These are phyloP conservation scores for Lepiota brunneoincarnata DNA, from an alignment of 768 basidiomycete species.

Conservation along the genomic window DNA sequence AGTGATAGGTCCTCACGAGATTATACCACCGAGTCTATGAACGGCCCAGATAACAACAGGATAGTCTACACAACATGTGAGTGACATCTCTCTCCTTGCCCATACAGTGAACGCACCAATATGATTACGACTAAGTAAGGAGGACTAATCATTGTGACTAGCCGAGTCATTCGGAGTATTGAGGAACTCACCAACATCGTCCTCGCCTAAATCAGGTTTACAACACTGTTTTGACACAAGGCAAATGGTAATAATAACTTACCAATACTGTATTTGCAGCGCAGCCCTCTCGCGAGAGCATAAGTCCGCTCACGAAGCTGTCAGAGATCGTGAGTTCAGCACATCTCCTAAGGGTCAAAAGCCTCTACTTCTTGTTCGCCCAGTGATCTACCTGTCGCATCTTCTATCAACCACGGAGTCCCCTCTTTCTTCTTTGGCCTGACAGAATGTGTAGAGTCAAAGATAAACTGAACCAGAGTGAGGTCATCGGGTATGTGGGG, in stretches of 20 bases:
- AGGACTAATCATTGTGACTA: constrained; percentile 39
- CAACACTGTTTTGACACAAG: neutral
- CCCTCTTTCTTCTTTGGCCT: constrained; percentile 32
- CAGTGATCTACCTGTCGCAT: constrained; percentile 40
- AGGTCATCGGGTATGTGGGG: constrained; percentile 49
- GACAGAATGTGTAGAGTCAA: constrained; percentile 40
- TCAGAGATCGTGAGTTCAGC: neutral
- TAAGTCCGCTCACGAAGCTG: constrained; percentile 46
- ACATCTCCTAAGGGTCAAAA: neutral
- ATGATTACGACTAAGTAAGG: constrained; percentile 66
- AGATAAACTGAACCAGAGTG: constrained; percentile 52
- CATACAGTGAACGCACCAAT: constrained; percentile 38
- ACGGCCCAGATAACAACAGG: constrained; percentile 54
- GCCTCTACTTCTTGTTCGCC: constrained; percentile 37
- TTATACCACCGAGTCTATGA: constrained; percentile 53
- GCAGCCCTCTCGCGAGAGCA: constrained; percentile 47
- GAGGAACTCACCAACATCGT: constrained; percentile 46
- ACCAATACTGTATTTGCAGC: constrained; percentile 42
- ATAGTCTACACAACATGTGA: constrained; percentile 38
- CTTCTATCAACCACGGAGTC: constrained; percentile 49
- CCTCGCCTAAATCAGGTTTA: constrained; percentile 31
- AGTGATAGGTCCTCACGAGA: constrained; percentile 44
- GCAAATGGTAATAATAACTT: constrained; percentile 14
- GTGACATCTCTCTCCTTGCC: neutral
- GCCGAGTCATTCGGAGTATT: neutral